Conservation (phyloP, 306 rosid genomes). For the Ziziphus jujuba region DNA sequence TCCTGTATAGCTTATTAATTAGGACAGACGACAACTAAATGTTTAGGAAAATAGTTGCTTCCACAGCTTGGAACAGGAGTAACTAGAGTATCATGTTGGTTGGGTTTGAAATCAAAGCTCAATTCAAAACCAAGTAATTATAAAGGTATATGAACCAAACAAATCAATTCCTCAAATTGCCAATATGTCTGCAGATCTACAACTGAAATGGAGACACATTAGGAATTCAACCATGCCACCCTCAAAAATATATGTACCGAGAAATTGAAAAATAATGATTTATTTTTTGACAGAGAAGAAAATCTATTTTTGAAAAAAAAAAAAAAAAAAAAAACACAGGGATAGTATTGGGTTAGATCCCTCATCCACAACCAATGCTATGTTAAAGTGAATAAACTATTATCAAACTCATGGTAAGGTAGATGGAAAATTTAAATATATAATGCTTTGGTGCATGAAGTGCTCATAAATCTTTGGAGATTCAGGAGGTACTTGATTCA, state of each 20-base stretch:
- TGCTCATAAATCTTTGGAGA: conserved; percentile 14
- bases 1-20: conserved; percentile 53
- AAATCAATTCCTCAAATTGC: too few relatives aligned
- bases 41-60: neutral
- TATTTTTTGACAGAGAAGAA: too few relatives aligned
- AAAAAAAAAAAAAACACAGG: too few relatives aligned
- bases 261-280: neutral
- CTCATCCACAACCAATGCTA: neutral
- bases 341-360: neutral
- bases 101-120: neutral
- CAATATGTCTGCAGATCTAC: too few relatives aligned
- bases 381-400: neutral
- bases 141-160: too few relatives aligned
- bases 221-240: too few relatives aligned
- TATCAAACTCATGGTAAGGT: neutral
- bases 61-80: neutral
- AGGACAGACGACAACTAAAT: conserved; percentile 15
- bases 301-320: too few relatives aligned
- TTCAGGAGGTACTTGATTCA: conserved; percentile 66
- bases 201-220: too few relatives aligned
- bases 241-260: too few relatives aligned
- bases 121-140: neutral
- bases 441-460: neutral
- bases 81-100: conserved; percentile 5
- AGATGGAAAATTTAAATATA: neutral